phyloP scores from a whole-genome alignment of 495 filamentous ascomycete genomes.

The Xylaria telfairii region DNA sequence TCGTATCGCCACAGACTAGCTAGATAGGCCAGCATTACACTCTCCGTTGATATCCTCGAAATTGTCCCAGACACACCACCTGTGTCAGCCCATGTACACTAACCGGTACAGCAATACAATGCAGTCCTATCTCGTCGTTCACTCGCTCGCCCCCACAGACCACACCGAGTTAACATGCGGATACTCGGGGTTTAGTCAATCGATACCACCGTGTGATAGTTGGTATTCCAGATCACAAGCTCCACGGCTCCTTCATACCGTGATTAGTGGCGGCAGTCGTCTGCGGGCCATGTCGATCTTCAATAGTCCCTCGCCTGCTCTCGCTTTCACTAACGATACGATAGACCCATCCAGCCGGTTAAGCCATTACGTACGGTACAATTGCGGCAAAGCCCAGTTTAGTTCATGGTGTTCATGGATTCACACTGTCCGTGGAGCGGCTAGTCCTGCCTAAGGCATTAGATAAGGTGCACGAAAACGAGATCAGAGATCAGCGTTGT shows the following conservation, averaged over 20 bases:
- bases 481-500: slow-evolving; percentile 20
- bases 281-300: slow-evolving; percentile 22
- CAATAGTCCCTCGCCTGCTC: slow-evolving; percentile 9
- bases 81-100: slow-evolving; percentile 11
- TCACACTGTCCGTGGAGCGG: background rate
- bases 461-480: slow-evolving; percentile 9
- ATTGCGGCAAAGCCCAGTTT: background rate
- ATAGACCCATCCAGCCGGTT: slow-evolving; percentile 11
- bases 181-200: slow-evolving; percentile 5
- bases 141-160: background rate
- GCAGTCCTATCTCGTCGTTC: background rate
- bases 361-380: background rate
- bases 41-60: background rate
- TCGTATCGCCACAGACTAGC: slow-evolving; percentile 7
- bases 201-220: background rate
- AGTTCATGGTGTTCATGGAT: background rate
- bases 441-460: background rate
- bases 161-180: slow-evolving; percentile 18
- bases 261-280: slow-evolving; percentile 22
- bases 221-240: background rate
- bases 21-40: background rate
- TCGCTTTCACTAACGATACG: background rate
- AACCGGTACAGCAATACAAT: background rate
- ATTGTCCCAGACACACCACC: slow-evolving; percentile 14
- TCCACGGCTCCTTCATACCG: background rate